These are phyloP conservation scores for Arbutus unedo DNA, from an alignment of 148 eudicot species.

Conservation along the genomic window DNA sequence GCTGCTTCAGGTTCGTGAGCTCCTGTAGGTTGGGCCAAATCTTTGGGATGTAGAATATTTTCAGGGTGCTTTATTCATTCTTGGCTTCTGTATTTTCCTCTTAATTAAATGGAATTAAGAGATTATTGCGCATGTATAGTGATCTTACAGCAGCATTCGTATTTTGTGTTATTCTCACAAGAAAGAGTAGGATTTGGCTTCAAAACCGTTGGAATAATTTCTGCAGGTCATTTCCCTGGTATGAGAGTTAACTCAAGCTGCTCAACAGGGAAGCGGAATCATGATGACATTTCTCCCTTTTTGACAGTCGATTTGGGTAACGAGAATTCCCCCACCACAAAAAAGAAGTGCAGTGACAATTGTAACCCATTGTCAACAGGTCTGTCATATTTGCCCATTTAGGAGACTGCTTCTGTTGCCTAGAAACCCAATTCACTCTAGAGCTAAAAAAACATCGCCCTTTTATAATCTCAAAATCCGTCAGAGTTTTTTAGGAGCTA, in stretches of 20 bases:
- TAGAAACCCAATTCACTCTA: constrained; percentile 1
- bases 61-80: constrained; percentile 1
- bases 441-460: background rate
- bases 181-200: background rate
- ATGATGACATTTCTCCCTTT: constrained; percentile 13
- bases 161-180: background rate
- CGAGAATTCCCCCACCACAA: constrained; percentile 7
- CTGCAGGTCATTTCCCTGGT: constrained; percentile 17
- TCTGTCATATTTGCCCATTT: background rate
- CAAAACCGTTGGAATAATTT: background rate
- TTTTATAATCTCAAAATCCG: background rate
- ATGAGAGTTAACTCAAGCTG: constrained; percentile 14
- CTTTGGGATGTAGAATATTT: background rate
- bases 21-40: background rate
- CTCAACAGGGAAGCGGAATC: constrained; percentile 32
- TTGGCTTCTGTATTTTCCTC: background rate
- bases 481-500: background rate
- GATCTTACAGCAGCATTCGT: background rate
- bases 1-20: constrained; percentile 13
- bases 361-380: constrained; percentile 24
- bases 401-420: background rate
- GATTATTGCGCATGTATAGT: background rate
- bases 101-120: background rate
- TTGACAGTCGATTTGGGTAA: background rate
- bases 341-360: constrained; percentile 17